Evolutionary conservation across 129 eudicot genomes (phyloP), one percentile per base, ranked within the genome.

Genomic region (Scalesia atractyloides): DNA sequence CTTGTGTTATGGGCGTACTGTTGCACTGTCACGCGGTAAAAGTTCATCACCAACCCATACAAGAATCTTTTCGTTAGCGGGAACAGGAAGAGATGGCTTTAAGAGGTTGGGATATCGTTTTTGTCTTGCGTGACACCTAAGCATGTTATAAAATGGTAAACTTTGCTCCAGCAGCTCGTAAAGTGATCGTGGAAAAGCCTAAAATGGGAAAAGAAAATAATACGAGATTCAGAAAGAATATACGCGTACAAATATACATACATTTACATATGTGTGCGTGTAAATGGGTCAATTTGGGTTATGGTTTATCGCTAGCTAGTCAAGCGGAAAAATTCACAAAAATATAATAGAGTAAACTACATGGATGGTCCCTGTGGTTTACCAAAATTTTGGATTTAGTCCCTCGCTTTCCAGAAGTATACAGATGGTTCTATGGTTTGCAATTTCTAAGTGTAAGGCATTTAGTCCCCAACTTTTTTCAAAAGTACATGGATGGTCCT

Each of bases 41-140:
- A 94, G 86, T 71, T 94, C 93, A 77, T 90, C 94, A 75, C 96
- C 99, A 68, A 94, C 96, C 99, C 99, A 94, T 62, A 84, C 89
- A 81, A 94, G 97, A 68, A 94, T 81, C 85, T 90, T 90, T 79
- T 84, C 86, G 53, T 94, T 94, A 34, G 86, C 87, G 50, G 89
- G 83, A 73, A 90, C 96, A 0, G 99, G 99, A 78, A 94, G 97
- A 74, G 59, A 62, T 24, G 96, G 96, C 5, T 14, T 64, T 56
- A 85, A 80, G 66, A 84, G 49, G 37, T 58, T 51, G 12, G 51
- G 80, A 70, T 69, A 68, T 67, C 85, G 61, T 24, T 54, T 79
- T 24, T 59, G 72, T 64, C 81, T 86, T 62, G 79, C 75, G 54
- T 82, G 81, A 47, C 85, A 67, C 78, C 67, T 86, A 49, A 94